Evolutionary conservation across 352 stramenopile species (phyloP).

Genomic region (Phytopythium oedochilum): DNA sequence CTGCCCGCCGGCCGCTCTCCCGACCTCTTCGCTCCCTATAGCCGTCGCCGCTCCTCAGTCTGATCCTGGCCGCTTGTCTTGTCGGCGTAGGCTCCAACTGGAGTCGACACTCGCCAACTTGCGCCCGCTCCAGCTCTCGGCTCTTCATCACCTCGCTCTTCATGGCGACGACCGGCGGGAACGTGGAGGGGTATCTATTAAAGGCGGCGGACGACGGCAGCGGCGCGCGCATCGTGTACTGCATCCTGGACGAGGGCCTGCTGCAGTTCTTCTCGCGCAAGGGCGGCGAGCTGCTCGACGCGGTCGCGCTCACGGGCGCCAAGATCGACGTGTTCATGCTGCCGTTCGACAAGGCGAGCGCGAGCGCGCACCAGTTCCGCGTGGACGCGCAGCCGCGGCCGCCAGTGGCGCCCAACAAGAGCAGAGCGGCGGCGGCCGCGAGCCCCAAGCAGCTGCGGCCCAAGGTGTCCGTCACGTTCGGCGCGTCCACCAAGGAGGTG

Average conservation of each 20-base stretch:
- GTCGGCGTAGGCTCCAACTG: no score
- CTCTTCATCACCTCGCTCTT: background rate
- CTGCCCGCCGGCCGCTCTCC: no score
- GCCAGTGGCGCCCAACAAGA: conserved; percentile 6
- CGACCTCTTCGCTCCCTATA: no score
- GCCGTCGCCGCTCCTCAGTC: background rate
- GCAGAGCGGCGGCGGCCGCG: conserved; percentile 9
- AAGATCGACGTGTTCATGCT: conserved; percentile 76
- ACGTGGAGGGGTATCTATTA: conserved; percentile 80
- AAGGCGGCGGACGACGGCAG: conserved; percentile 53
- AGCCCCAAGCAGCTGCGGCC: conserved; percentile 19
- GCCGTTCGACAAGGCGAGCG: conserved; percentile 29
- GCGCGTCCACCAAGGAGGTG: conserved; percentile 49
- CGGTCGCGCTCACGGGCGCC: conserved; percentile 59
- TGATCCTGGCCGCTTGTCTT: no score
- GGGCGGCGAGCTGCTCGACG: conserved; percentile 56
- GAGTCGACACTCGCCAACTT: conserved; percentile 5
- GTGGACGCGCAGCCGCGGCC: conserved; percentile 40
- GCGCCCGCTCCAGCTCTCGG: no score
- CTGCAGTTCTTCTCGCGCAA: conserved; percentile 77
- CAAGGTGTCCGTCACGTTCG: conserved; percentile 34
- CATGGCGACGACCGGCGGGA: conserved; percentile 51
- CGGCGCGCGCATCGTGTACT: conserved; percentile 59
- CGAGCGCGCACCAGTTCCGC: conserved; percentile 57
- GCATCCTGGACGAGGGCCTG: conserved; percentile 80